Conservation (phyloP, 148 eudicot species). For the Polygonum aviculare region DNA sequence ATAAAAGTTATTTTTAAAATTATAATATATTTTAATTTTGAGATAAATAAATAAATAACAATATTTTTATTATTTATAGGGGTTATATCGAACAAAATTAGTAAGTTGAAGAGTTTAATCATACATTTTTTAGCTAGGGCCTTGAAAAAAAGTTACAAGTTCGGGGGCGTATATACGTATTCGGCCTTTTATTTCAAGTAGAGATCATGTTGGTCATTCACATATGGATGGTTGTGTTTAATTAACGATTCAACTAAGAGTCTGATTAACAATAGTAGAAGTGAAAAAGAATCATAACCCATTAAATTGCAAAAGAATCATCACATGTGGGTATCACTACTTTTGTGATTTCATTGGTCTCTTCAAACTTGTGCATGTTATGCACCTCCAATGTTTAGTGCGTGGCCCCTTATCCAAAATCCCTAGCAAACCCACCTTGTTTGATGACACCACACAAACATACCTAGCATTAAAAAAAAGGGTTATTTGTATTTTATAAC, state of each 20-base stretch:
- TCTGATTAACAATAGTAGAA: not conserved
- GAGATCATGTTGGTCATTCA: not conserved
- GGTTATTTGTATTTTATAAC: not conserved
- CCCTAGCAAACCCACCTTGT: conserved; percentile 55
- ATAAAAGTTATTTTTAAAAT: too few relatives aligned
- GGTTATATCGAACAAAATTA: too few relatives aligned
- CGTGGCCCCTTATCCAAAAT: conserved; percentile 65
- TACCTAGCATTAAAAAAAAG: conserved; percentile 28
- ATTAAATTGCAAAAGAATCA: too few relatives aligned
- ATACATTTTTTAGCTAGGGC: too few relatives aligned
- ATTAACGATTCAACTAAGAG: too few relatives aligned
- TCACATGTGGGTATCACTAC: not conserved
- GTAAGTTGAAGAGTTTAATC: too few relatives aligned
- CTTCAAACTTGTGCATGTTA: conserved; percentile 38
- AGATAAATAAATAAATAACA: too few relatives aligned
- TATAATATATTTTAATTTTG: too few relatives aligned
- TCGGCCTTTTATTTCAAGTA: not conserved
- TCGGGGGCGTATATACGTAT: too few relatives aligned
- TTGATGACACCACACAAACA: conserved; percentile 43
- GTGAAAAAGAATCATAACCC: not conserved
- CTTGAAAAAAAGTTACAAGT: too few relatives aligned
- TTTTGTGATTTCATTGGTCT: not conserved
- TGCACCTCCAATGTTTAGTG: conserved; percentile 58
- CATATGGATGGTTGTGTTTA: not conserved
- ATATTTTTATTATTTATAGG: too few relatives aligned